phyloP scores from a whole-genome alignment of 2,329 filamentous ascomycete genomes.

The Orbilia brochopaga region DNA sequence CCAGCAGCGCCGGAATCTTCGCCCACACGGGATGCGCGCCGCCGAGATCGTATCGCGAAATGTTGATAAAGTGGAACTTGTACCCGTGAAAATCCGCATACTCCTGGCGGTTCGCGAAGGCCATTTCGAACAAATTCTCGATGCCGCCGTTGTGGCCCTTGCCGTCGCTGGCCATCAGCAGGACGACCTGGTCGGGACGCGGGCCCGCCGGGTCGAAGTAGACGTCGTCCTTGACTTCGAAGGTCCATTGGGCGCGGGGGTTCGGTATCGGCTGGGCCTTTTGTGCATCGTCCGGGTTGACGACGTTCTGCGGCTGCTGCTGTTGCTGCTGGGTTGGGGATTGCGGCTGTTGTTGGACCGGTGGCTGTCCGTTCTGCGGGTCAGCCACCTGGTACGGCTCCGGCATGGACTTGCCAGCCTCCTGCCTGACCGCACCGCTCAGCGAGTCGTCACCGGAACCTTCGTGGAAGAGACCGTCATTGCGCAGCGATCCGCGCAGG shows the following conservation, averaged over 20 bases:
- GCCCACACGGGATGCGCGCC: slow-evolving; percentile 58
- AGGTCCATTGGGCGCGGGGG: slow-evolving; percentile 44
- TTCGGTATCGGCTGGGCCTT: slow-evolving; percentile 43
- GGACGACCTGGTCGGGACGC: slow-evolving; percentile 57
- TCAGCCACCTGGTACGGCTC: slow-evolving; percentile 41
- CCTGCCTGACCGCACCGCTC: slow-evolving; percentile 51
- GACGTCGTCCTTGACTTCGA: slow-evolving; percentile 55
- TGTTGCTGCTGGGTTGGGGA: slow-evolving; percentile 1
- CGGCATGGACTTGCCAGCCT: slow-evolving; percentile 37
- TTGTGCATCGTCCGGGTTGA: slow-evolving; percentile 34
- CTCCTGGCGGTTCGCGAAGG: slow-evolving; percentile 57
- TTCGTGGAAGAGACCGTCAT: slow-evolving; percentile 41
- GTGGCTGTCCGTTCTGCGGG: slow-evolving; percentile 15
- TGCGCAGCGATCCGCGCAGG: slow-evolving; percentile 8
- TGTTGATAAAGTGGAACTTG: slow-evolving; percentile 59
- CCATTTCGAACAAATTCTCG: slow-evolving; percentile 57
- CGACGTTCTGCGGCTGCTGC: slow-evolving; percentile 18
- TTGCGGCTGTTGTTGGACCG: slow-evolving; percentile 6
- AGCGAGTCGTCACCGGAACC: slow-evolving; percentile 41
- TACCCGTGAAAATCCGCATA: slow-evolving; percentile 58
- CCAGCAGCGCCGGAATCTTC: slow-evolving; percentile 59
- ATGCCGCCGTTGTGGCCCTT: slow-evolving; percentile 59
- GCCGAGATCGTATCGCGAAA: slow-evolving; percentile 58
- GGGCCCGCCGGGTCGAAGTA: slow-evolving; percentile 56
- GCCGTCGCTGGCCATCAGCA: slow-evolving; percentile 59